Conservation (phyloP, 2,329 filamentous ascomycete species). For the Pseudogymnoascus verrucosus region DNA sequence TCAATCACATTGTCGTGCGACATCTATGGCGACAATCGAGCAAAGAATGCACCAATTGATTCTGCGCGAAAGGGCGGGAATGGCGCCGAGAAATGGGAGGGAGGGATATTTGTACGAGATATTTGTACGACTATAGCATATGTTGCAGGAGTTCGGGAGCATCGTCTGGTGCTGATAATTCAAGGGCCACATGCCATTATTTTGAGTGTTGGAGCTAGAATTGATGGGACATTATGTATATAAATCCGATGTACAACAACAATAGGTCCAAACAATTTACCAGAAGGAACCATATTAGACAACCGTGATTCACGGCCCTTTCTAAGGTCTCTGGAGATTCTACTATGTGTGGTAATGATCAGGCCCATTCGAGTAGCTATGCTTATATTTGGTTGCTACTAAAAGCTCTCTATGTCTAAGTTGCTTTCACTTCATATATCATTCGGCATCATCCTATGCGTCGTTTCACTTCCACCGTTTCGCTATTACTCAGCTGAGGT, state of each 20-base stretch:
- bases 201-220: background rate
- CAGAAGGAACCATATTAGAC: background rate
- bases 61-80: background rate
- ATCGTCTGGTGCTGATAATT: conserved; percentile 2
- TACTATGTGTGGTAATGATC: background rate
- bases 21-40: background rate
- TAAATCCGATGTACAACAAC: background rate
- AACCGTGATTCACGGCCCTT: background rate
- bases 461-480: background rate
- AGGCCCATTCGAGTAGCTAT: background rate
- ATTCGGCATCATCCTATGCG: background rate
- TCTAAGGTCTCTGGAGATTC: background rate
- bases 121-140: conserved; percentile 1
- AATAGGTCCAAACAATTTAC: background rate
- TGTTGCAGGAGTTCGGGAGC: background rate
- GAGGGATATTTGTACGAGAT: background rate
- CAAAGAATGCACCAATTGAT: background rate
- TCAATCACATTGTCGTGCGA: background rate
- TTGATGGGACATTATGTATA: background rate
- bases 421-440: background rate
- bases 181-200: background rate
- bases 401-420: background rate
- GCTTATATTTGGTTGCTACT: background rate
- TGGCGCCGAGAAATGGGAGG: background rate
- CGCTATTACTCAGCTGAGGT: conserved; percentile 51